These are phyloP conservation scores for Myxozyma kluyveri DNA, from an alignment of 805 yeast genomes.

Conservation along the genomic window DNA sequence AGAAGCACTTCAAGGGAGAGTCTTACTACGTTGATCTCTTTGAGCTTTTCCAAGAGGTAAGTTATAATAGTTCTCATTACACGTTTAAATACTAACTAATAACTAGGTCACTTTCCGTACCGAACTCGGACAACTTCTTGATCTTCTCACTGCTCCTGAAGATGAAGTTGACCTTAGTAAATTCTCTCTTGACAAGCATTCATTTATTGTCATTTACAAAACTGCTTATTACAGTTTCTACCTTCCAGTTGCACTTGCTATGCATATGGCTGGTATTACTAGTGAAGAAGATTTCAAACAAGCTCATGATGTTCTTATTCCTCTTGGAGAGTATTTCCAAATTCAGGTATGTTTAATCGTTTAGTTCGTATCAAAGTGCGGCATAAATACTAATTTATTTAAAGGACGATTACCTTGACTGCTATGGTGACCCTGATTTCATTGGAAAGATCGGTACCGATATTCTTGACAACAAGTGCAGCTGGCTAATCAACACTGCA, in stretches of 20 bases:
- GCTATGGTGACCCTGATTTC: conserved; percentile 95
- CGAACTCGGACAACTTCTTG: conserved; percentile 93
- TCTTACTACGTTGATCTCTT: conserved; percentile 81
- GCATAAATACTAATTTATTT: neutral
- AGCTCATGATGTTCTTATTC: conserved; percentile 81
- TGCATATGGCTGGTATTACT: conserved; percentile 82
- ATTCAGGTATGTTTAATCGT: conserved; percentile 52
- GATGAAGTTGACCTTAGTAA: conserved; percentile 84
- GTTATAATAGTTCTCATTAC: neutral
- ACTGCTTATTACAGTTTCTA: conserved; percentile 97
- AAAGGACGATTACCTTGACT: conserved; percentile 85
- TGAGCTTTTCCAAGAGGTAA: conserved; percentile 83
- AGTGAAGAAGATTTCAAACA: conserved; percentile 76
- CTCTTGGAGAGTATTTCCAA: conserved; percentile 97
- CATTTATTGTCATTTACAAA: conserved; percentile 92
- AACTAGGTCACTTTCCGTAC: conserved; percentile 83
- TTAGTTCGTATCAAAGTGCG: neutral
- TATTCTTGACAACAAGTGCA: conserved; percentile 96
- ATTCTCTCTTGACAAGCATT: conserved; percentile 84
- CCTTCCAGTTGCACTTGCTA: conserved; percentile 94
- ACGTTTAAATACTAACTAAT: no score
- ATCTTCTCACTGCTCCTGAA: conserved; percentile 95
- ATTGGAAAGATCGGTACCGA: conserved; percentile 99
- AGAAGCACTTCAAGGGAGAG: conserved; percentile 81
- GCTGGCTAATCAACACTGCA: conserved; percentile 96